Base-by-base conservation (phyloP, 2,329 filamentous ascomycete species). In the Ascochyta fabae region DNA sequence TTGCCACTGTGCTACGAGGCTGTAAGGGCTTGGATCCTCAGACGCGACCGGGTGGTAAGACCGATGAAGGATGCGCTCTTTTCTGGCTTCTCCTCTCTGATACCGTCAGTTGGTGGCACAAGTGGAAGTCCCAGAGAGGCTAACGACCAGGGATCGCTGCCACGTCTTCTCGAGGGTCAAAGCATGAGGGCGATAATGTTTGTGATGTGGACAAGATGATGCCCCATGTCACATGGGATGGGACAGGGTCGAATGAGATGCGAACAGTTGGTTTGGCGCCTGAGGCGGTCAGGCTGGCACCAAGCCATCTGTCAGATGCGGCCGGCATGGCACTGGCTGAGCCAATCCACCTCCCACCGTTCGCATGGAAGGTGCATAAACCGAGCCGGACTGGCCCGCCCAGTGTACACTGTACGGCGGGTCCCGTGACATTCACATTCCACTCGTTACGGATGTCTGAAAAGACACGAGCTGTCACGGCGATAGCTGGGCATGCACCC, bases 181-280 rank as follows among this genome's bases (percentile, higher is more conserved):
- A 49, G 47, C 40, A 50, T 40, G 38, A 53, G 42, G 38, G 33
- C 27, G 54, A 58, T 41, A 56, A 58, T 40, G 22, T 43, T 47
- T 23, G 46, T 40, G 38, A 44, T 39, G 57, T 46, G 38, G 53
- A 39, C 36, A 47, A 43, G 44, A 34, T 35, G 44, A 41, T 40
- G 29, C 23, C 35, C 57, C 45, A 56, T 51, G 55, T 43, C 51
- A 42, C 45, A 59, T 51, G 55, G 35, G 49, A 39, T 42, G 50
- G 19, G 51, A 56, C 53, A 52, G 56, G 60, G 45, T 60, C 64
- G 60, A 69, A 68, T 66, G 62, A 68, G 43, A 66, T 73, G 70
- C 71, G 70, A 70, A 73, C 70, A 63, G 60, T 61, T 65, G 58
- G 69, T 70, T 69, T 72, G 71, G 67, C 69, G 71, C 67, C 64